Base-by-base conservation (phyloP, 306 rosid species). In the Geum urbanum region DNA sequence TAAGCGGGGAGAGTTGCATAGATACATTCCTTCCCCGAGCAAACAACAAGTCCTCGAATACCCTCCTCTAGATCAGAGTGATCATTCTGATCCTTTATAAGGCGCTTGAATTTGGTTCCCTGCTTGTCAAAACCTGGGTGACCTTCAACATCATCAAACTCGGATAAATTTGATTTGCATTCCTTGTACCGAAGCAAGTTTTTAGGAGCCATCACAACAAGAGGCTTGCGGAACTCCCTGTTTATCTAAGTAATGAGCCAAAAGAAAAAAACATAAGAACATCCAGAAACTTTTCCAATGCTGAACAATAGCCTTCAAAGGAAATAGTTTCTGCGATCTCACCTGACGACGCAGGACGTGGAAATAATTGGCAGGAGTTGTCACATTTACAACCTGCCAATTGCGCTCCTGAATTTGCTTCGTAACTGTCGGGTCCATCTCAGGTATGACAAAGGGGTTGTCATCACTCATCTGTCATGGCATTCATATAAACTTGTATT, bases 121-220 rank as follows among this genome's bases (percentile, higher is more conserved):
- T 94, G 97, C 74, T 94, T 88, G 85, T 94, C 99, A 76, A 91
- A 94, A 78, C 99, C 99, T 43, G 96, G 87, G 76, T 94, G 99
- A 67, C 99, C 99, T 87, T 86, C 87, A 68, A 91, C 97, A 80
- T 94, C 99, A 82, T 94, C 99, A 63, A 94, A 94, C 84, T 94
- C 97, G 0, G 97, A 91, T 67, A 94, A 74, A 74, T 91, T 88
- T 72, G 99, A 94, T 77, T 83, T 87, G 76, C 99, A 91, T 46
- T 89, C 91, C 85, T 88, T 91, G 63, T 91, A 95, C 32, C 97
- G 91, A 58, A 94, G 96, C 61, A 94, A 87, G 73, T 88, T 91
- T 81, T 90, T 94, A 47, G 99, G 97, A 70, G 99, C 84, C 97
- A 91, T 94, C 72, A 88, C 95, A 80, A 91, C 81, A 51, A 94